Percentiles rank a stretch among this genome's conserved stretches.
Conservation (phyloP, 148 eudicot genomes). For the Spergularia marina region DNA sequence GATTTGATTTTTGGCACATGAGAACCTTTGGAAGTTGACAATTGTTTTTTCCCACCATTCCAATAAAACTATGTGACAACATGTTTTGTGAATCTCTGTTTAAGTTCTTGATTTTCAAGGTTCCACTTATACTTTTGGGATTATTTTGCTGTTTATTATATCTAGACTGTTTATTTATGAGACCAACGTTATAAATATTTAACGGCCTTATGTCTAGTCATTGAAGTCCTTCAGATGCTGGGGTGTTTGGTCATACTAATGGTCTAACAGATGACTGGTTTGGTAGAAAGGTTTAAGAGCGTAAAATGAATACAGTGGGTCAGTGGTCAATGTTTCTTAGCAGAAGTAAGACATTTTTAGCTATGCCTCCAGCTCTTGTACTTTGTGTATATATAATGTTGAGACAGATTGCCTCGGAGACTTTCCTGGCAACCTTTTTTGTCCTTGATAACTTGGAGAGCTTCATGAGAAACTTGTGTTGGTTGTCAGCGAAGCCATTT, state of each 20-base stretch:
- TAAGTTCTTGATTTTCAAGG: background rate
- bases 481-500: slow-evolving; percentile 22
- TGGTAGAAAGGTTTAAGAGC: background rate
- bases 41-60: background rate
- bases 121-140: background rate
- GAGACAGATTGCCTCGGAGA: slow-evolving; percentile 26
- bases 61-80: no score
- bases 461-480: slow-evolving; percentile 12
- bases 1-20: background rate
- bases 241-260: slow-evolving; percentile 2
- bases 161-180: background rate
- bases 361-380: slow-evolving; percentile 9
- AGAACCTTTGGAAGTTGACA: background rate
- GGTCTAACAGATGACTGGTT: slow-evolving; percentile 5
- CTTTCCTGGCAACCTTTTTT: slow-evolving; percentile 16
- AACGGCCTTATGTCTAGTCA: slow-evolving; percentile 1
- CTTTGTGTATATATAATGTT: slow-evolving; percentile 27
- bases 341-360: slow-evolving; percentile 1
- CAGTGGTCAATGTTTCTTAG: slow-evolving; percentile 1
- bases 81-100: background rate
- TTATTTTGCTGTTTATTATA: background rate
- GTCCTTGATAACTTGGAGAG: slow-evolving; percentile 16
- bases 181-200: background rate
- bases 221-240: background rate
- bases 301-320: background rate